A percentile compares a stretch with the other conserved stretches of the same genome.
Evolutionary conservation across 176 grass and related monocot genomes (phyloP).

Genomic region (Secale cereale): DNA sequence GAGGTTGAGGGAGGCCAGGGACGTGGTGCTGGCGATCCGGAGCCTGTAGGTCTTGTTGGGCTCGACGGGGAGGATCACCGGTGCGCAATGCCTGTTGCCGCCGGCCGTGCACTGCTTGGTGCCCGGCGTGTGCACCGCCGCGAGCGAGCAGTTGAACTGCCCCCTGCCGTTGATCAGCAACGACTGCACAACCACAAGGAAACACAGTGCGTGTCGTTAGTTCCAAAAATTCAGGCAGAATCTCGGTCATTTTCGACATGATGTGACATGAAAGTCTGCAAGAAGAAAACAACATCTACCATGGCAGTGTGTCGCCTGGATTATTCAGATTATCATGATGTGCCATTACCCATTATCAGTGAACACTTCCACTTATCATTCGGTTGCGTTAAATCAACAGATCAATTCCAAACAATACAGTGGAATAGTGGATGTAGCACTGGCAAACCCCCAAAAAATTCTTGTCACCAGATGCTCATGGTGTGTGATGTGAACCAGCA

Average conservation of each 20-base stretch:
- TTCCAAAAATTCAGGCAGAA: neutral
- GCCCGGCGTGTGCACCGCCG: constrained; percentile 35
- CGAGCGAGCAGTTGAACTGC: constrained; percentile 75
- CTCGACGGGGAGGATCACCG: constrained; percentile 47
- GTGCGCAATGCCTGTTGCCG: constrained; percentile 48
- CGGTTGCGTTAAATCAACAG: neutral
- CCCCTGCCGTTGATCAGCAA: constrained; percentile 85
- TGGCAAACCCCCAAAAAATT: too few relatives aligned
- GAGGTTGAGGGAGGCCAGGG: constrained; percentile 75
- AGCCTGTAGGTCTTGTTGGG: constrained; percentile 83
- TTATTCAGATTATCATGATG: neutral
- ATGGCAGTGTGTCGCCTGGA: neutral
- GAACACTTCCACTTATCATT: neutral
- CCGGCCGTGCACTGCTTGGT: constrained; percentile 35
- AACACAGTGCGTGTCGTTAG: neutral
- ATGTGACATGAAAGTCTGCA: neutral
- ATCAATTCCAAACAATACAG: too few relatives aligned
- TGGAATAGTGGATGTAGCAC: neutral
- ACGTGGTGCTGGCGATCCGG: constrained; percentile 77
- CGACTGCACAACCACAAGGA: constrained; percentile 40
- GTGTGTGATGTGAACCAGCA: neutral
- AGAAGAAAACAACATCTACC: neutral
- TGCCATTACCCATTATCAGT: neutral
- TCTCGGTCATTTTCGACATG: neutral
- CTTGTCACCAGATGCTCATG: too few relatives aligned